phyloP scores from a whole-genome alignment of 2,329 filamentous ascomycete species.

The Thelonectria blattea region DNA sequence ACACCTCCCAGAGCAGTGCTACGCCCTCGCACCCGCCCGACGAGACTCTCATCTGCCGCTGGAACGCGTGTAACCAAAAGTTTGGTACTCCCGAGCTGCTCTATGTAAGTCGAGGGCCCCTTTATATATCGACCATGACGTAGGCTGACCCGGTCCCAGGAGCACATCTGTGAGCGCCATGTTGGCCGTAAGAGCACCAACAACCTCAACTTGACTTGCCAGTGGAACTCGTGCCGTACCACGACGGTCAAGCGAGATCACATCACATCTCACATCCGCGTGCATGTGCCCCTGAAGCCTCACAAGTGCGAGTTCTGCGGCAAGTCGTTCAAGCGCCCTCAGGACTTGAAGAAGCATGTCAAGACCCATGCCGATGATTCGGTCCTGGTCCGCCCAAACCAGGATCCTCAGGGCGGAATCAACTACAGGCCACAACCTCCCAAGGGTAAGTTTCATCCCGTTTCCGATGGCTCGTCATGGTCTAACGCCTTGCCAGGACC shows the following conservation, averaged over 20 bases:
- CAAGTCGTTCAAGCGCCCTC: conserved; percentile 98
- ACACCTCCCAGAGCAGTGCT: conserved; percentile 50
- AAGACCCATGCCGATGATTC: conserved; percentile 99
- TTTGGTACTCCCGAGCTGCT: conserved; percentile 64
- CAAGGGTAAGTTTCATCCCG: conserved; percentile 55
- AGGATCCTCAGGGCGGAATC: conserved; percentile 59
- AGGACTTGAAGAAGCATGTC: conserved; percentile 99
- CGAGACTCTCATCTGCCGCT: conserved; percentile 66
- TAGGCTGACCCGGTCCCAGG: conserved; percentile 56
- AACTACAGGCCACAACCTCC: conserved; percentile 60
- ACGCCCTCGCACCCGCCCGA: conserved; percentile 50
- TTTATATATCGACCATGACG: no score
- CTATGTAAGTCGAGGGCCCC: conserved; percentile 57
- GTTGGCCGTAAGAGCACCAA: conserved; percentile 99
- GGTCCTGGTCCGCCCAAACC: conserved; percentile 64
- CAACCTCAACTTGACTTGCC: conserved; percentile 95
- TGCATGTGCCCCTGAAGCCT: conserved; percentile 98
- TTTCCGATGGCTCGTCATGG: conserved; percentile 40
- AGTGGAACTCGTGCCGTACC: conserved; percentile 95
- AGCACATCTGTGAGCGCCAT: conserved; percentile 97
- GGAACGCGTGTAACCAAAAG: conserved; percentile 64
- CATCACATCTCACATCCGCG: conserved; percentile 98
- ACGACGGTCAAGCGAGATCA: conserved; percentile 99
- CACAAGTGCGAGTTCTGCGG: conserved; percentile 99
- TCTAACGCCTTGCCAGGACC: conserved; percentile 56